phyloP scores from a whole-genome alignment of 2,329 filamentous ascomycete species.

The Helminthosporium solani region DNA sequence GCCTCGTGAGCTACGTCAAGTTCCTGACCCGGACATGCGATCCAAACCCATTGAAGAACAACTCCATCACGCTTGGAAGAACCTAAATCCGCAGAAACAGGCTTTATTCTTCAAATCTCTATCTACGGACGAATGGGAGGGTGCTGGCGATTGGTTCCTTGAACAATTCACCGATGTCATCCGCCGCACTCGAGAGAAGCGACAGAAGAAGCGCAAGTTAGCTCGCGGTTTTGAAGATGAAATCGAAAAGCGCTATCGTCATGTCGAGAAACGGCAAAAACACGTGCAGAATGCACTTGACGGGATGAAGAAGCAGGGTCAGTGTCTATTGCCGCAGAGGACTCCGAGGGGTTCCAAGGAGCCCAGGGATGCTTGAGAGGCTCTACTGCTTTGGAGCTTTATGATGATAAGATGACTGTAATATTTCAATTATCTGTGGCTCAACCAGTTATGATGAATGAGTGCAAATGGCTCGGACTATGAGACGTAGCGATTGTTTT shows the following conservation, averaged over 20 bases:
- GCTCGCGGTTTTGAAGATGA: constrained; percentile 57
- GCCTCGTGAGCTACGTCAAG: constrained; percentile 20
- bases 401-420: background rate
- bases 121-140: constrained; percentile 59
- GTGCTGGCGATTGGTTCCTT: constrained; percentile 62
- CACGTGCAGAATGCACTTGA: constrained; percentile 52
- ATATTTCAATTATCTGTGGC: background rate
- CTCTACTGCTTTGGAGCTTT: background rate
- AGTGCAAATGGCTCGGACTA: background rate
- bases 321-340: constrained; percentile 50
- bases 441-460: background rate
- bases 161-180: constrained; percentile 55
- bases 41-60: constrained; percentile 33
- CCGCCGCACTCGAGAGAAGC: constrained; percentile 52
- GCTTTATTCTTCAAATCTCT: constrained; percentile 54
- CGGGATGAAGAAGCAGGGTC: constrained; percentile 57
- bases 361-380: constrained; percentile 8
- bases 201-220: constrained; percentile 55
- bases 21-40: constrained; percentile 26
- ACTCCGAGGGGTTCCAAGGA: constrained; percentile 37
- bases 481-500: background rate
- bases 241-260: constrained; percentile 54
- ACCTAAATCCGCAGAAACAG: constrained; percentile 41
- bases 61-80: constrained; percentile 26
- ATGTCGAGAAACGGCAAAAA: constrained; percentile 51